Conservation (phyloP, 441 rosid species). For the Corymbia calophylla region DNA sequence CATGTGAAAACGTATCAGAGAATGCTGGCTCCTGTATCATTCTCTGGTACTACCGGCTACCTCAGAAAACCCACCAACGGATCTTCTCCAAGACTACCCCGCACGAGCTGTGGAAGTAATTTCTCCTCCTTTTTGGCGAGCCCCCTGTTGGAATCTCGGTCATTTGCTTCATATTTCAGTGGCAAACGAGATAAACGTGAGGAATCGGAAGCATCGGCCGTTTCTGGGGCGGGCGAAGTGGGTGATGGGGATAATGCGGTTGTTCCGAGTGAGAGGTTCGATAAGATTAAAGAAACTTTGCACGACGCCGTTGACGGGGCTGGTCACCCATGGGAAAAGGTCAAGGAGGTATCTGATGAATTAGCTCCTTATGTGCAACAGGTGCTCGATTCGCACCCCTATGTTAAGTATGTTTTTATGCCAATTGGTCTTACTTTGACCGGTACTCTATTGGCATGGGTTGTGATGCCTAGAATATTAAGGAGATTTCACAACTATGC, state of each 20-base stretch:
- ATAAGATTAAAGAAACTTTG: conserved; percentile 49
- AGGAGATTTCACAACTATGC: conserved; percentile 66
- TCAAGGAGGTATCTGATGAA: conserved; percentile 43
- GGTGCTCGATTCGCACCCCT: conserved; percentile 54
- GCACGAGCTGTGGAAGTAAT: not conserved
- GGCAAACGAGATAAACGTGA: conserved; percentile 26
- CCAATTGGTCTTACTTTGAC: conserved; percentile 54
- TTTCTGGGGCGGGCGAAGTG: conserved; percentile 23
- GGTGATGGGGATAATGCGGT: conserved; percentile 18
- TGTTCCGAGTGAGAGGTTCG: conserved; percentile 43
- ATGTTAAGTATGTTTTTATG: conserved; percentile 49
- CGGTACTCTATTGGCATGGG: conserved; percentile 68
- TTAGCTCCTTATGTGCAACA: conserved; percentile 50
- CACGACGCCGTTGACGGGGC: conserved; percentile 30
- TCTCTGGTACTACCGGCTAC: not conserved
- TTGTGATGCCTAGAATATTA: conserved; percentile 72
- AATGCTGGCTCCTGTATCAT: not conserved
- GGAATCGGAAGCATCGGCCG: conserved; percentile 18
- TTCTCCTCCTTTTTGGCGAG: conserved; percentile 20
- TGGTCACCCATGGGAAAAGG: conserved; percentile 39
- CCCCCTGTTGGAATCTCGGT: conserved; percentile 14
- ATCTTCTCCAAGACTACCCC: conserved; percentile 10
- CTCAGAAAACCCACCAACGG: conserved; percentile 4
- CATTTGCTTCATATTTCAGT: conserved; percentile 33
- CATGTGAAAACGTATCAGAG: not conserved